Conservation (phyloP, 1,284 basidiomycete species). For the Cryptococcus sp. region DNA sequence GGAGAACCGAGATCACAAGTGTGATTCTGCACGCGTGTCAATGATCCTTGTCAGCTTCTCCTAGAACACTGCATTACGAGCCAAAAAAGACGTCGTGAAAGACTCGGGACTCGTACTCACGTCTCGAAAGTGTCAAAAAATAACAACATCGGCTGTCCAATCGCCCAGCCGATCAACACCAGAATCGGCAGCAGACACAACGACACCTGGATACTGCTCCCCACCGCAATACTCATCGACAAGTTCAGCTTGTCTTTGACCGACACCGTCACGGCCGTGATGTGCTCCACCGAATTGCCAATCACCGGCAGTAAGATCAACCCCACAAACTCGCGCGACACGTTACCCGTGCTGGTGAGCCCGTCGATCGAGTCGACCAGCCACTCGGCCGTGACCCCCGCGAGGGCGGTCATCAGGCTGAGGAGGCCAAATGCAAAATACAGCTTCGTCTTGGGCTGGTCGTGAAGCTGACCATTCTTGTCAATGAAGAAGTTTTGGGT, state of each 20-base stretch:
- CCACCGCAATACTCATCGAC: constrained; percentile 74
- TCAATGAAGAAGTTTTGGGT: constrained; percentile 10
- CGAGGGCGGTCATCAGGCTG: constrained; percentile 41
- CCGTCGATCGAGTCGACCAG: constrained; percentile 75
- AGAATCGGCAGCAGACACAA: constrained; percentile 76
- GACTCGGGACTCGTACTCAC: constrained; percentile 21
- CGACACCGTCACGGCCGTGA: constrained; percentile 81
- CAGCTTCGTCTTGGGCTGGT: constrained; percentile 52
- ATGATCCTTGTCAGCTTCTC: not conserved
- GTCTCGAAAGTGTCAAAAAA: constrained; percentile 50
- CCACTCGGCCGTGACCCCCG: constrained; percentile 74
- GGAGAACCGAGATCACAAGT: constrained; percentile 62
- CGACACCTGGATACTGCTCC: constrained; percentile 85
- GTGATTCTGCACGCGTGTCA: constrained; percentile 37
- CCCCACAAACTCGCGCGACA: constrained; percentile 70
- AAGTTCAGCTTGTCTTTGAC: constrained; percentile 62
- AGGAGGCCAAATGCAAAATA: constrained; percentile 45
- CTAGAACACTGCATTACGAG: no score
- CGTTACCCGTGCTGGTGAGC: constrained; percentile 52
- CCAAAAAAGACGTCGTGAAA: not conserved
- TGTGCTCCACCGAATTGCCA: constrained; percentile 81
- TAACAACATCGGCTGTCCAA: constrained; percentile 53
- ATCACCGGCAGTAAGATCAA: constrained; percentile 78
- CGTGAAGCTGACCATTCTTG: constrained; percentile 11
- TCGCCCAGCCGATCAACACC: constrained; percentile 54